Percentiles rank a stretch among this genome's conserved stretches.
These are phyloP conservation scores for Arabidopsis arenosa DNA, from an alignment of 345 rosid species.

Conservation along the genomic window DNA sequence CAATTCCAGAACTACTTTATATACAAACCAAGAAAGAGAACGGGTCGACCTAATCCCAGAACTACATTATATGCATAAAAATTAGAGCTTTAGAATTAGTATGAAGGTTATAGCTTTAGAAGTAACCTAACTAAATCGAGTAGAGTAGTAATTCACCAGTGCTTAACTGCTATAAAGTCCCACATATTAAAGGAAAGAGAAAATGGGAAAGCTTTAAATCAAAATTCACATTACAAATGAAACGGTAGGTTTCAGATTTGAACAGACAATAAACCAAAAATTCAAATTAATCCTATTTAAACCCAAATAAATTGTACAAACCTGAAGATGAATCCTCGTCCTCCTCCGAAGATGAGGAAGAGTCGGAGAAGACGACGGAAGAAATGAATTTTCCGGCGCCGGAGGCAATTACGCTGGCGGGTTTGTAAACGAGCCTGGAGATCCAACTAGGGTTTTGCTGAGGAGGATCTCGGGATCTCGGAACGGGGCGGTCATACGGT, in stretches of 20 bases:
- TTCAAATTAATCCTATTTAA: not conserved
- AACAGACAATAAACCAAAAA: not conserved
- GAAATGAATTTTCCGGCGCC: conserved; percentile 75
- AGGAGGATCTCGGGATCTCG: conserved; percentile 36
- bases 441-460: conserved; percentile 85
- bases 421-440: conserved; percentile 69
- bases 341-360: conserved; percentile 62
- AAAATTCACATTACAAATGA: conserved; percentile 17
- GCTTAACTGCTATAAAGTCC: conserved; percentile 21
- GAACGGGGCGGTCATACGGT: conserved; percentile 70
- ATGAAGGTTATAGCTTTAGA: conserved; percentile 5
- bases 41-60: not conserved
- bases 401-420: conserved; percentile 76
- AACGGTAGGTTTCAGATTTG: conserved; percentile 20
- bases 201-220: conserved; percentile 23
- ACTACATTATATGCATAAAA: not conserved
- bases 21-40: conserved; percentile 14
- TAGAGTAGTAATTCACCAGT: conserved; percentile 9
- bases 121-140: conserved; percentile 16
- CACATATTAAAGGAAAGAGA: conserved; percentile 28
- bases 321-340: conserved; percentile 60
- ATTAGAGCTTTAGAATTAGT: not conserved
- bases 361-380: conserved; percentile 68
- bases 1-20: conserved; percentile 1
- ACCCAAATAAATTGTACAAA: conserved; percentile 10